Evolutionary conservation across 2,329 filamentous ascomycete species (phyloP), one percentile per base, ranked within the genome.

Genomic region (Talaromyces sp.): DNA sequence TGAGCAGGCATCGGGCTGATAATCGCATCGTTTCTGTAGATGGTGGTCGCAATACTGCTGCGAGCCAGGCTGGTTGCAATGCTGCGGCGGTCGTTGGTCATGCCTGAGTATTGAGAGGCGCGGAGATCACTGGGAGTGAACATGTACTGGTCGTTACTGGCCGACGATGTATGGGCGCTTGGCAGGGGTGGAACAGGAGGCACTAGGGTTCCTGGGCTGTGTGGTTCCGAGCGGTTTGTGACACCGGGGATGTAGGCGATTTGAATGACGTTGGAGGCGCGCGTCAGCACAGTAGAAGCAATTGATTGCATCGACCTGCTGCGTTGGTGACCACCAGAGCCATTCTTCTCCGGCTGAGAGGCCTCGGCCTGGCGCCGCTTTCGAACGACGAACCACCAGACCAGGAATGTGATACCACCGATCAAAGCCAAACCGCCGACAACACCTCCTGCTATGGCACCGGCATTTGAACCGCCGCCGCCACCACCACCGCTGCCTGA

Each of bases 171-270:
- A 57, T 62, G 61, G 40, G 56, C 42, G 33, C 81, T 87, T 54
- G 95, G 94, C 64, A 98, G 92, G 16, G 94, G 92, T 50, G 95
- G 95, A 4, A 99, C 93, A 0, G 94, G 94, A n/a, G 93, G 92
- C 4, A 96, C 90, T 57, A 94, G 84, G 23, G 92, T 80, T 44
- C 87, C 87, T 3, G 91, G 91, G 0, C 92, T 94, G n/a, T 89
- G 88, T 5, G 91, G 90, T 7, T 89, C 88, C 12, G 93, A 92
- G 67, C 94, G 87, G 78, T 97, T 97, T 64, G 92, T 97, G 70
- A 98, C 93, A 63, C 95, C 95, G 14, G 95, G 95, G 67, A 99
- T 98, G 76, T 98, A 99, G 61, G 95, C 95, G 77, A 99, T 99
- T 78, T 98, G 95, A 70, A 99, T 99, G 73, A 99, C 94, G 80